Base-by-base conservation (phyloP, 495 filamentous ascomycete genomes). In the Penicillium ucsense region DNA sequence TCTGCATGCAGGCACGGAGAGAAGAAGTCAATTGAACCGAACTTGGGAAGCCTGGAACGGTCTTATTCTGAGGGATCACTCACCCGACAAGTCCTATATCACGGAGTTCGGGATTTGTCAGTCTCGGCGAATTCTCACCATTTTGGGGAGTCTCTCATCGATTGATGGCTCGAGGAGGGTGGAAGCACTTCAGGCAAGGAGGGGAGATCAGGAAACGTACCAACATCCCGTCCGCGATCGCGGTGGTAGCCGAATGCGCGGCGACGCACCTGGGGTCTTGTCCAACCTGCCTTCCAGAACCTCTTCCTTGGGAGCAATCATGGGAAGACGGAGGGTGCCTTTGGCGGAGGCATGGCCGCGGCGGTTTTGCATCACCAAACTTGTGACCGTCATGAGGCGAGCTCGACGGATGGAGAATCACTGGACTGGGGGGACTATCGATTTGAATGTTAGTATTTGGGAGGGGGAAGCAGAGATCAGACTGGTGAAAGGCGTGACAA, bases 201-300 rank as follows among this genome's bases (percentile, higher is more conserved):
- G 20, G 20, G 20, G 20, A 20, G 20, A 20, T 20, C 20, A 27
- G 36, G 40, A 47, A 33, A 68, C 71, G 50, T 64, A 77, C 74
- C 74, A 76, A 49, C 74, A 78, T 49, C 74, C 74, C 12, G 73
- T 76, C 31, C 74, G 60, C 43, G 74, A 78, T 45, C 74, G 64
- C 6, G 74, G 72, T 31, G 73, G 74, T n/a, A 78, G 60, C 39
- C 74, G 72, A n/a, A 70, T 58, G 31, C 71, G 69, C 32, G 71
- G 64, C 38, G 68, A 62, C 31, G 63, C 58, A 36, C 62, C 59
- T 35, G 72, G 35, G 30, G 49, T 51, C 47, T 59, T 63, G 28
- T 57, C 59, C 5, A 52, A 35, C 38, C 60, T 62, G 27, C 51
- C 50, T 35, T 52, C 45, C n/a, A 50, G 45, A 9, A 61, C 33